A percentile compares a stretch with the other conserved stretches of the same genome.
phyloP scores from a whole-genome alignment of 768 basidiomycete species.

The Sarcomyxa edulis region DNA sequence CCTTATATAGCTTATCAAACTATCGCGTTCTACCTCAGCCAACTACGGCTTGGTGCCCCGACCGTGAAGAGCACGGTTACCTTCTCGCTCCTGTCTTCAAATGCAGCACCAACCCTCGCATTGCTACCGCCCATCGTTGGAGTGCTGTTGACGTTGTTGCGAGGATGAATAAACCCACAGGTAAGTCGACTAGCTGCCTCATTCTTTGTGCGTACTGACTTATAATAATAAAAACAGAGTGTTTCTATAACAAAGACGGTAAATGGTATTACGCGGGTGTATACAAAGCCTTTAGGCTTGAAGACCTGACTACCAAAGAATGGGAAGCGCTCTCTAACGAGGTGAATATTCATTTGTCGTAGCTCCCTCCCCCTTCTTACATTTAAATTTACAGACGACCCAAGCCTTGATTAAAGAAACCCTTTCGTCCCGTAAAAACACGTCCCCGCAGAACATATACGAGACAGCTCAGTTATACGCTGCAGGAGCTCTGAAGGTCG shows the following conservation, averaged over 20 bases:
- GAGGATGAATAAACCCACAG: conserved; percentile 58
- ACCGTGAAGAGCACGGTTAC: conserved; percentile 80
- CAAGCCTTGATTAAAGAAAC: conserved; percentile 71
- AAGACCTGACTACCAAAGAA: conserved; percentile 60
- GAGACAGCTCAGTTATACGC: conserved; percentile 70
- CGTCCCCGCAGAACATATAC: conserved; percentile 73
- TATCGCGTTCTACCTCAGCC: conserved; percentile 63
- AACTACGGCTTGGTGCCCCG: conserved; percentile 76
- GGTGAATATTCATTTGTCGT: conserved; percentile 28
- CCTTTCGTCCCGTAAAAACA: conserved; percentile 63
- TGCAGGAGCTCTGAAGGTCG: conserved; percentile 66
- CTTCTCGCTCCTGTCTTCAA: conserved; percentile 70
- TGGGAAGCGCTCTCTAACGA: conserved; percentile 64
- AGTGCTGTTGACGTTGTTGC: conserved; percentile 54
- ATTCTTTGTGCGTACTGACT: background rate
- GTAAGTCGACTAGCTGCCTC: conserved; percentile 22
- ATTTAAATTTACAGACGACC: conserved; percentile 41
- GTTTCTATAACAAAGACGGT: conserved; percentile 77
- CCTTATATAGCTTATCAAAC: conserved; percentile 50
- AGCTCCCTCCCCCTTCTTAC: background rate
- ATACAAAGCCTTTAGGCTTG: conserved; percentile 62
- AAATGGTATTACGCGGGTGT: conserved; percentile 84
- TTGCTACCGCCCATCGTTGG: conserved; percentile 76
- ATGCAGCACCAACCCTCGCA: conserved; percentile 75
- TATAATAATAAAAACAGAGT: conserved; percentile 54